These are phyloP conservation scores for Lophiotrema nucula DNA, from an alignment of 495 filamentous ascomycete genomes.

Conservation along the genomic window DNA sequence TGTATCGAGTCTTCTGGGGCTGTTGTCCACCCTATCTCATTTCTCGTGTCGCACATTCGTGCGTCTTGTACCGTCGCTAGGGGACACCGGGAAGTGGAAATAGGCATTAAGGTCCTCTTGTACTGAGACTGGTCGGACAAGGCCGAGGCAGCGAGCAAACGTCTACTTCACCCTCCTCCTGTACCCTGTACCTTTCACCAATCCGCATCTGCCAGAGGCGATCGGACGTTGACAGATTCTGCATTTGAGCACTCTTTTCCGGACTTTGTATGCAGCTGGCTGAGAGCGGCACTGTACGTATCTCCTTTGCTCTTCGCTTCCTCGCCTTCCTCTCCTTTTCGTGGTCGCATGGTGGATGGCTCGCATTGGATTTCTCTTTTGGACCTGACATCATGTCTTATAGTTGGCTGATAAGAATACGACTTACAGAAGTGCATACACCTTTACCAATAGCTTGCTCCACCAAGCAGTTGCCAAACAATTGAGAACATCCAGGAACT, in stretches of 20 bases:
- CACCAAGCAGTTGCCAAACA: slow-evolving; percentile 34
- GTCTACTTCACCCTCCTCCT: slow-evolving; percentile 3
- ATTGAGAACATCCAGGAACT: slow-evolving; percentile 20
- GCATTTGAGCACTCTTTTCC: slow-evolving; percentile 20
- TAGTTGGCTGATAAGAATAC: too few relatives aligned
- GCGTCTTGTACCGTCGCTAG: too few relatives aligned
- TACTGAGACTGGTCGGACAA: neutral
- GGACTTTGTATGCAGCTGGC: slow-evolving; percentile 8
- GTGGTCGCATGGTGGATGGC: too few relatives aligned
- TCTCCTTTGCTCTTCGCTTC: slow-evolving; percentile 19
- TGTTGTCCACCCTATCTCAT: too few relatives aligned
- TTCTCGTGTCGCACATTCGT: too few relatives aligned
- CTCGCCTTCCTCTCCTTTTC: too few relatives aligned
- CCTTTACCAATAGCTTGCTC: slow-evolving; percentile 24
- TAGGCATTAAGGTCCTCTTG: too few relatives aligned
- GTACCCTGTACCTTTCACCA: slow-evolving; percentile 25
- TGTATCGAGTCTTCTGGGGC: too few relatives aligned
- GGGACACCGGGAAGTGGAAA: too few relatives aligned
- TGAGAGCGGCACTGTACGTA: slow-evolving; percentile 33
- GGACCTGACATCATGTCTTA: too few relatives aligned
- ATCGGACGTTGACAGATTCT: slow-evolving; percentile 23
- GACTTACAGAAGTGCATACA: slow-evolving; percentile 36
- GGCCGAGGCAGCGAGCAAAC: too few relatives aligned
- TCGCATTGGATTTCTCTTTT: too few relatives aligned
- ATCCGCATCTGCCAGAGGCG: slow-evolving; percentile 36